Evolutionary conservation across 2,329 filamentous ascomycete genomes (phyloP).

Genomic region (Penicillium sp.): DNA sequence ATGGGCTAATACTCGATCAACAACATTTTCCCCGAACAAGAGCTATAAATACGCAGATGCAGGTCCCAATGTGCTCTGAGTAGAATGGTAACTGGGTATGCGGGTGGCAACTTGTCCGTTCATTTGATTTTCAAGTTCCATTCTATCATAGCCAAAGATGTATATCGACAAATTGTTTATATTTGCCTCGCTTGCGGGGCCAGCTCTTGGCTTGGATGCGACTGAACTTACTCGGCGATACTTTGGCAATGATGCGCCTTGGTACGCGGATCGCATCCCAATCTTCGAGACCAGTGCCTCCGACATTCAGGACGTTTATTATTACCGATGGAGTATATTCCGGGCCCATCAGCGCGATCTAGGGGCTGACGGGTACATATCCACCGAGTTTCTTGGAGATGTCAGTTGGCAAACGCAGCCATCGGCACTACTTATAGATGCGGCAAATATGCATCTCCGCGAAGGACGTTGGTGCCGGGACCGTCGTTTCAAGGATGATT

Average conservation of each 20-base stretch:
- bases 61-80: neutral
- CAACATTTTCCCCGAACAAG: neutral
- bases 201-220: slow-evolving; percentile 1
- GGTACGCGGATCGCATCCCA: slow-evolving; percentile 24
- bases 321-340: slow-evolving; percentile 53
- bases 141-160: neutral
- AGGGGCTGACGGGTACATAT: slow-evolving; percentile 48
- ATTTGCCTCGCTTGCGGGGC: neutral
- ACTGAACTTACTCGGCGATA: slow-evolving; percentile 2
- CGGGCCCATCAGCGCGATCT: slow-evolving; percentile 51
- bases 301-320: slow-evolving; percentile 45
- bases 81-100: neutral
- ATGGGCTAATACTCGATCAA: neutral
- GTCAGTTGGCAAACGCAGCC: slow-evolving; percentile 47
- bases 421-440: slow-evolving; percentile 50
- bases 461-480: slow-evolving; percentile 53
- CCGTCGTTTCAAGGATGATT: slow-evolving; percentile 50
- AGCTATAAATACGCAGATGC: slow-evolving; percentile 1
- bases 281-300: slow-evolving; percentile 18
- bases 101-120: neutral
- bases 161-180: neutral
- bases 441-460: slow-evolving; percentile 49
- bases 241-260: slow-evolving; percentile 23
- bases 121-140: neutral
- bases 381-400: slow-evolving; percentile 51